Evolutionary conservation across 2,329 filamentous ascomycete genomes (phyloP).

Genomic region (Periglandula ipomoeae): DNA sequence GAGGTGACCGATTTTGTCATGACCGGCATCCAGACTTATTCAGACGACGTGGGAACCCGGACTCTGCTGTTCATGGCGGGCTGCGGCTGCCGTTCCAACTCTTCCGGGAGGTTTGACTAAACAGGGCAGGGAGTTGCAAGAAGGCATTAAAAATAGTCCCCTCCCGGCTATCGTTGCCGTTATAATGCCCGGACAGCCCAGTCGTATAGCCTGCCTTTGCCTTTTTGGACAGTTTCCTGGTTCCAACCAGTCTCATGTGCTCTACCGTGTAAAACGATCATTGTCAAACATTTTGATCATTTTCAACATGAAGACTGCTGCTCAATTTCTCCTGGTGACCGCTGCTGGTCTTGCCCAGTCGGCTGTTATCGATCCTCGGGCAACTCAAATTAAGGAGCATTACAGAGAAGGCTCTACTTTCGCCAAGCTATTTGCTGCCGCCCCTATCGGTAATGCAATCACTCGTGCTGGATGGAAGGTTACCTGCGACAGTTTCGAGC

Average conservation of each 20-base stretch:
- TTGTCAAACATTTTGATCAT: not conserved
- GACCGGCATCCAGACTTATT: too few species aligned
- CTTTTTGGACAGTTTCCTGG: not conserved
- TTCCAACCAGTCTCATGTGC: not conserved
- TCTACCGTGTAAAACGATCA: not conserved
- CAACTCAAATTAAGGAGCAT: not conserved
- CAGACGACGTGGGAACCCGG: too few species aligned
- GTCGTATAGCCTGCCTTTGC: not conserved
- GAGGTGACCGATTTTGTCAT: not conserved
- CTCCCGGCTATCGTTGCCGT: not conserved
- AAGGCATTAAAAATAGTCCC: not conserved
- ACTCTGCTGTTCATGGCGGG: not conserved
- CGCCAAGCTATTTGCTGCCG: conserved; percentile 5
- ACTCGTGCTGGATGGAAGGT: conserved; percentile 15
- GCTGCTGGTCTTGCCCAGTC: not conserved
- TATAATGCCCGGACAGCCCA: not conserved
- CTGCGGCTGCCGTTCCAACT: not conserved
- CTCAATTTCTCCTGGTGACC: not conserved
- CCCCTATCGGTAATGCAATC: conserved; percentile 7
- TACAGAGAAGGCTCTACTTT: not conserved
- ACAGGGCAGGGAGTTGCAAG: not conserved
- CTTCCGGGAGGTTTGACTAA: too few species aligned
- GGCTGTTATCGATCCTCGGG: not conserved
- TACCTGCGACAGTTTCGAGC: conserved; percentile 18
- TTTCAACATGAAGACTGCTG: not conserved